Conservation (phyloP, 495 filamentous ascomycete genomes). For the Penicillium salamii region DNA sequence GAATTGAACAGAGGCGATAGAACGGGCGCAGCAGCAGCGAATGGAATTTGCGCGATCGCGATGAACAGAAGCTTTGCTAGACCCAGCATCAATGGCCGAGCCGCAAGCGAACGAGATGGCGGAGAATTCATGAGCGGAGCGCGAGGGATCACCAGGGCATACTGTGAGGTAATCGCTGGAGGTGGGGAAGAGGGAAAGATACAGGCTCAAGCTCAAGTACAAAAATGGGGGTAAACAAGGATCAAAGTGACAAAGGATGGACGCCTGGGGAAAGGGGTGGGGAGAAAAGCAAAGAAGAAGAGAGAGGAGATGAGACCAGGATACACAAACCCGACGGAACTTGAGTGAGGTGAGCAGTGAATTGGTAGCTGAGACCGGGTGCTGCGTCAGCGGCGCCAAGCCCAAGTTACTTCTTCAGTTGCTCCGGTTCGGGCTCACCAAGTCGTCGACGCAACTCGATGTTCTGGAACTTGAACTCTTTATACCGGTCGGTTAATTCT, state of each 20-base stretch:
- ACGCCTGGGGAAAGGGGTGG: neutral
- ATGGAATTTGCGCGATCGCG: conserved; percentile 40
- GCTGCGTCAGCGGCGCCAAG: no score
- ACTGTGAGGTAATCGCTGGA: conserved; percentile 1
- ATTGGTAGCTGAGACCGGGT: neutral
- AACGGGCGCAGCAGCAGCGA: conserved; percentile 41
- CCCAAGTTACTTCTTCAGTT: no score
- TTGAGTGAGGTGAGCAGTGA: neutral
- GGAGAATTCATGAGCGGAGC: conserved; percentile 30
- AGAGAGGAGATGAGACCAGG: no score
- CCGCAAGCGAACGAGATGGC: conserved; percentile 31
- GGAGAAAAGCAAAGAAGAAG: conserved; percentile 1
- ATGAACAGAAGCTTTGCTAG: conserved; percentile 50
- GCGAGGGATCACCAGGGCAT: neutral
- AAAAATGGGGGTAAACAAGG: no score
- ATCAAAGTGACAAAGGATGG: neutral
- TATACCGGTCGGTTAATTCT: no score
- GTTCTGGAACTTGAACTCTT: no score
- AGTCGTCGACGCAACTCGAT: no score
- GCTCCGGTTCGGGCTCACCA: no score
- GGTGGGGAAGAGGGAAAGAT: neutral
- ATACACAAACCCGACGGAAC: no score
- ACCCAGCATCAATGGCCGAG: conserved; percentile 44
- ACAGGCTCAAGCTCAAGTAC: no score
- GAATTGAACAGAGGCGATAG: conserved; percentile 24